Percentiles rank a stretch among this genome's conserved stretches.
Evolutionary conservation across 495 filamentous ascomycete genomes (phyloP).

Genomic region (Xeromyces bisporus): DNA sequence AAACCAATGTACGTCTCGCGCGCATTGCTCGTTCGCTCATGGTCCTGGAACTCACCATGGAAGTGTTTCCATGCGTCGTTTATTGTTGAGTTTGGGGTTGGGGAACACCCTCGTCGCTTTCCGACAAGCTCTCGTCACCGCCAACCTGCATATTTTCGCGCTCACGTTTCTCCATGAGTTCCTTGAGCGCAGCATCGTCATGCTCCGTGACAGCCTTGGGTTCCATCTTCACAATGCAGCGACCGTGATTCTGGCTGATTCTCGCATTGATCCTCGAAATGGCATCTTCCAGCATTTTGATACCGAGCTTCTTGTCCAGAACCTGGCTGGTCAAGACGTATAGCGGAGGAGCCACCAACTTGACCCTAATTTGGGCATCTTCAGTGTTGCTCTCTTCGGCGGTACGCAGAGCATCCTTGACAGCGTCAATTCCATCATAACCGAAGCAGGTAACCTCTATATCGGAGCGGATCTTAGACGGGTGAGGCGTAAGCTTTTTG

Average conservation of each 20-base stretch:
- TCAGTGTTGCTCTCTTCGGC: conserved; percentile 78
- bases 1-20: too few species aligned
- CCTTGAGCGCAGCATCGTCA: conserved; percentile 90
- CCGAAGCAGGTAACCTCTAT: conserved; percentile 97
- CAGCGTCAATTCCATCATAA: conserved; percentile 96
- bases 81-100: too few species aligned
- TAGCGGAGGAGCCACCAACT: conserved; percentile 84
- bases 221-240: conserved; percentile 83
- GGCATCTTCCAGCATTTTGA: conserved; percentile 65
- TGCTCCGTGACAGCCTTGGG: conserved; percentile 98
- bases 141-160: conserved; percentile 94
- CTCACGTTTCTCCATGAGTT: conserved; percentile 97
- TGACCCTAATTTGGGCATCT: conserved; percentile 89
- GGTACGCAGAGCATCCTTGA: conserved; percentile 73
- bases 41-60: too few species aligned
- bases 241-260: conserved; percentile 59
- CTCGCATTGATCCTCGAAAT: conserved; percentile 66
- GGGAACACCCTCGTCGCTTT: conserved; percentile 64
- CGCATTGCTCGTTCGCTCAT: too few species aligned
- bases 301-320: conserved; percentile 77
- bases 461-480: conserved; percentile 94
- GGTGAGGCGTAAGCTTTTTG: conserved; percentile 90
- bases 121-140: conserved; percentile 85
- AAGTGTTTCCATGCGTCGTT: conserved; percentile 4
- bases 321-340: conserved; percentile 91